phyloP scores from a whole-genome alignment of 1,284 basidiomycete genomes.

The Fomitopsis schrenkii region DNA sequence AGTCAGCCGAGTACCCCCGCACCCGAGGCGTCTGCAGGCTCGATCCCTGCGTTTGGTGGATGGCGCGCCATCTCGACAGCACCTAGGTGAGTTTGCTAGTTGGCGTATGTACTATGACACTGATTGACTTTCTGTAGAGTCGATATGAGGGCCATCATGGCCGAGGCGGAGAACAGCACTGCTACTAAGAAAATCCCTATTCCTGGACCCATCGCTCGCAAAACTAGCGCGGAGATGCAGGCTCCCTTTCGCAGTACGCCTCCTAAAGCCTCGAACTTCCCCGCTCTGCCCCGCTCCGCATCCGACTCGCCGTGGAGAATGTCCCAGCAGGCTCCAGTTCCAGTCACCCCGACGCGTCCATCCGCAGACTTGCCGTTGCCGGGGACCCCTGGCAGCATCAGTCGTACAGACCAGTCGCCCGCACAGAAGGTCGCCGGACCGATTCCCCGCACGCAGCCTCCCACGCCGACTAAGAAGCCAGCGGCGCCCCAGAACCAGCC shows the following conservation, averaged over 20 bases:
- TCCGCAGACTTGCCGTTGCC: not conserved
- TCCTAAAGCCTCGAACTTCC: not conserved
- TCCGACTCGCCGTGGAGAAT: constrained; percentile 18
- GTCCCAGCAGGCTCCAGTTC: constrained; percentile 6
- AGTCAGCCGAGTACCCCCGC: constrained; percentile 5
- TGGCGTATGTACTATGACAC: not conserved
- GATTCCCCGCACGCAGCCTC: constrained; percentile 7
- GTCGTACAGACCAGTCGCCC: not conserved
- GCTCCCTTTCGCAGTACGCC: not conserved
- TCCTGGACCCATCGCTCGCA: constrained; percentile 3
- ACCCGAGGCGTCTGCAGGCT: not conserved
- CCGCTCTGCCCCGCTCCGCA: not conserved
- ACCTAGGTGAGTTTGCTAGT: constrained; percentile 35
- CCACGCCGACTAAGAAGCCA: constrained; percentile 1
- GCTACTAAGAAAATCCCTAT: not conserved
- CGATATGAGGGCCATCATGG: constrained; percentile 86
- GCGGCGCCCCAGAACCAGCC: constrained; percentile 17
- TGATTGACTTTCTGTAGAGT: constrained; percentile 39
- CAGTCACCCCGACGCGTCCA: constrained; percentile 4
- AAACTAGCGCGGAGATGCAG: not conserved
- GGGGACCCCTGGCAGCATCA: constrained; percentile 1
- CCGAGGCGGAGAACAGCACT: constrained; percentile 53
- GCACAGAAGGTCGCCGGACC: constrained; percentile 4
- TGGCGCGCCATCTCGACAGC: constrained; percentile 37
- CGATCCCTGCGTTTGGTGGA: constrained; percentile 12